A percentile compares a stretch with the other conserved stretches of the same genome.
These are phyloP conservation scores for Aspergillus nomiae DNA, from an alignment of 2,329 filamentous ascomycete species.

Conservation along the genomic window DNA sequence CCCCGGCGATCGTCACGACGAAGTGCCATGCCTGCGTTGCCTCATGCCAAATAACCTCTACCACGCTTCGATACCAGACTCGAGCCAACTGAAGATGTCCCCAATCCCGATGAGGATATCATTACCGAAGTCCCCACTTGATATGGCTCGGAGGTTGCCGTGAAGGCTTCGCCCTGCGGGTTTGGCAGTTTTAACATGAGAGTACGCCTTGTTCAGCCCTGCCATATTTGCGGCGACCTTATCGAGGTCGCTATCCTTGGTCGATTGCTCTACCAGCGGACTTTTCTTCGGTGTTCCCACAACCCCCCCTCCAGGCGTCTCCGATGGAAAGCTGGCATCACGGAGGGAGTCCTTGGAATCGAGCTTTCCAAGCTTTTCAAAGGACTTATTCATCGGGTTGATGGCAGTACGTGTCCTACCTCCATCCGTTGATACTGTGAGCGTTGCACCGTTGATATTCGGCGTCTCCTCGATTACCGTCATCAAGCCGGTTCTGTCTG, in stretches of 20 bases:
- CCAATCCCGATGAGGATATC: no score
- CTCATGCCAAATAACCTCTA: neutral
- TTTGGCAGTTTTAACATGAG: no score
- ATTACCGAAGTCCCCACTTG: no score
- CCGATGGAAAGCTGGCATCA: neutral
- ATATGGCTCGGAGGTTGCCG: no score
- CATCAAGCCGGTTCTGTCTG: neutral
- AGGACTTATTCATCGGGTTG: conserved; percentile 5
- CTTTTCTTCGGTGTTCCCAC: neutral
- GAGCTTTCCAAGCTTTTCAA: neutral
- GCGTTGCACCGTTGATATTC: neutral
- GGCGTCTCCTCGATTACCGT: conserved; percentile 3
- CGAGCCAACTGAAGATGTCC: no score
- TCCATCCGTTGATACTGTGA: neutral
- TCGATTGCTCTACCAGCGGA: no score
- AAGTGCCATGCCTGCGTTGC: neutral
- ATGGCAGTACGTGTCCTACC: neutral
- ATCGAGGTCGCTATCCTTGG: no score
- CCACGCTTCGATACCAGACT: neutral
- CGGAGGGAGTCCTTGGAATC: neutral
- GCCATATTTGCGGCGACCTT: no score
- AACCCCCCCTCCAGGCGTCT: conserved; percentile 5
- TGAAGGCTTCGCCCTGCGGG: no score
- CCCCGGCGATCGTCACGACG: conserved; percentile 6
- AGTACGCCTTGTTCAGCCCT: no score